phyloP scores from a whole-genome alignment of 2,329 filamentous ascomycete species.

The Samsoniella hepiali region DNA sequence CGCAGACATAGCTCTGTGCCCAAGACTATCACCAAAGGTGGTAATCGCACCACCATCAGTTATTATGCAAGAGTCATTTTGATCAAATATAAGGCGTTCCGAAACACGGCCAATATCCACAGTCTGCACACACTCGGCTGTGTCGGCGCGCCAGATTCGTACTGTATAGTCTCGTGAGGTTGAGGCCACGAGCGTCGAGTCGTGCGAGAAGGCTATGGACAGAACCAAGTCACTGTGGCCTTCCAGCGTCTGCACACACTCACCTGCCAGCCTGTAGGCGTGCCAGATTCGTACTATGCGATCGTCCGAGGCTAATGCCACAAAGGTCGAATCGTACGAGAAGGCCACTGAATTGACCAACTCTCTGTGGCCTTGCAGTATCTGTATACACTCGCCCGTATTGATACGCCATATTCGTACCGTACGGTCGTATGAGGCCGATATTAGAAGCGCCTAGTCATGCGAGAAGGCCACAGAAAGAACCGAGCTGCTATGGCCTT shows the following conservation, averaged over 20 bases:
- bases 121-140: not conserved
- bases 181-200: not conserved
- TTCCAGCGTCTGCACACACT: not conserved
- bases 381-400: not conserved
- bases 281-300: not conserved
- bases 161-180: not conserved
- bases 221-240: not conserved
- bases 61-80: not conserved
- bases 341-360: not conserved
- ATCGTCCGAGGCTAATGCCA: not conserved
- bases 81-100: not conserved
- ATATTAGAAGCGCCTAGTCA: not conserved
- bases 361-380: not conserved
- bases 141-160: not conserved
- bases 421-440: not conserved
- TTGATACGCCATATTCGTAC: not conserved
- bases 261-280: too few relatives aligned
- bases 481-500: not conserved
- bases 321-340: not conserved
- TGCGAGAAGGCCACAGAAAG: not conserved
- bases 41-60: not conserved
- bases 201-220: not conserved
- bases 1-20: not conserved
- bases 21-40: too few relatives aligned
- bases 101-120: not conserved